phyloP scores from a whole-genome alignment of 768 basidiomycete genomes.

The Cyclocybe cylindracea region DNA sequence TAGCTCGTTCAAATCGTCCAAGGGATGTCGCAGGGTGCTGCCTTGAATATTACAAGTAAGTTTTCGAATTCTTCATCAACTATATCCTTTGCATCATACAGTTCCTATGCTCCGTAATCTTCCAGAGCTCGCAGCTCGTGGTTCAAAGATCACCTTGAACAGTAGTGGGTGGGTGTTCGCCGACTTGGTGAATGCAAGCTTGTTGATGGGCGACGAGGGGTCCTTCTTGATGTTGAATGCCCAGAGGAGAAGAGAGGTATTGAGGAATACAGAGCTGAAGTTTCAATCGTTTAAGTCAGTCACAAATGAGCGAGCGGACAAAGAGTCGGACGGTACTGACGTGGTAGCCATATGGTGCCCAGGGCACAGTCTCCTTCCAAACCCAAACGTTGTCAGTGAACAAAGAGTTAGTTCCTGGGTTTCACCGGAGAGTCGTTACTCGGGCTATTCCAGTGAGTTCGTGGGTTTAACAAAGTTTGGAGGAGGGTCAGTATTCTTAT shows the following conservation, averaged over 20 bases:
- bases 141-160: conserved; percentile 59
- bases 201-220: conserved; percentile 56
- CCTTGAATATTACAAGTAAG: no score
- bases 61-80: no score
- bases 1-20: no score
- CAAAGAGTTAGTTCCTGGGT: no score
- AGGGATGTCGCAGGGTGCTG: no score
- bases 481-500: no score
- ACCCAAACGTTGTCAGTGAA: conserved; percentile 63
- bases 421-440: no score
- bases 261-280: conserved; percentile 66
- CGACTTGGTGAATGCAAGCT: conserved; percentile 60
- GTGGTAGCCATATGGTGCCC: conserved; percentile 60
- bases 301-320: not conserved
- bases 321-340: conserved; percentile 20
- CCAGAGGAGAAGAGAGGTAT: conserved; percentile 64
- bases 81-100: no score
- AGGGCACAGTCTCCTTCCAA: conserved; percentile 63
- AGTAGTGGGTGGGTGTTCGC: conserved; percentile 65
- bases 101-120: conserved; percentile 32
- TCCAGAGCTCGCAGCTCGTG: conserved; percentile 41
- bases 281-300: no score
- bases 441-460: no score
- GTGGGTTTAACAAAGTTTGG: no score
- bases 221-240: conserved; percentile 60